Base-by-base conservation (phyloP, 2,329 filamentous ascomycete species). In the Chrysosporium queenslandicum region DNA sequence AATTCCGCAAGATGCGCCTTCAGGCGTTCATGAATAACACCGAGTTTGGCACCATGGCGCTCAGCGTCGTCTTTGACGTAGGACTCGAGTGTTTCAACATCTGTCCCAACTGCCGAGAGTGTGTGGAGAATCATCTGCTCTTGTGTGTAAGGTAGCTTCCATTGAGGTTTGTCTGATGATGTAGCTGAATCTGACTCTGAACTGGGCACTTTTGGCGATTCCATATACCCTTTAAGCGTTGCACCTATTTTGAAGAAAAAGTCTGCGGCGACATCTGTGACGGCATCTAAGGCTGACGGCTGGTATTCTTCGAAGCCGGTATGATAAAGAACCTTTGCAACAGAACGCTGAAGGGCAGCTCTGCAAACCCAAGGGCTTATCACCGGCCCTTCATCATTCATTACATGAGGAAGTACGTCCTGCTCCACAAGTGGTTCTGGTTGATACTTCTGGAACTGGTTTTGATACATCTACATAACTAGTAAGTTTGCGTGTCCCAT, bases 231-330 rank as follows among this genome's bases (percentile, higher is more conserved):
- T 58, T 85, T 88, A 61, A 96, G 80, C 0, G 86, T 89, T 54
- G 79, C 78, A 14, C 85, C 81, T 8, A 98, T 75, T 65, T 94
- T 94, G 53, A 82, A 77, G 62, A 98, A 95, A 65, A 91, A 98
- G 60, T 94, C 87, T 2, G 83, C 83, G 0, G 90, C 89, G 49
- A 96, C 80, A 60, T 95, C 89, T 0, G 92, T 95, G 34, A 94
- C 81, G 0, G 87, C 80, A 60, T 98, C 92, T 27, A 98, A 74
- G 25, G 92, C 91, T 37, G 90, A 94, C 12, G 92, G 92, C 65
- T 98, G 92, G 57, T 94, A 87, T 65, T 98, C 92, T 68, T 98
- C 92, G 58, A 97, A 98, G 0, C 92, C 92, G 37, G 89, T 86
- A 65, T 95, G 88, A 64, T 96, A 98, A 62, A 96, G 91, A 42